A percentile compares a stretch with the other conserved stretches of the same genome.
phyloP scores from a whole-genome alignment of 1,139 yeast genomes.

The Yamadazyma triangularis region DNA sequence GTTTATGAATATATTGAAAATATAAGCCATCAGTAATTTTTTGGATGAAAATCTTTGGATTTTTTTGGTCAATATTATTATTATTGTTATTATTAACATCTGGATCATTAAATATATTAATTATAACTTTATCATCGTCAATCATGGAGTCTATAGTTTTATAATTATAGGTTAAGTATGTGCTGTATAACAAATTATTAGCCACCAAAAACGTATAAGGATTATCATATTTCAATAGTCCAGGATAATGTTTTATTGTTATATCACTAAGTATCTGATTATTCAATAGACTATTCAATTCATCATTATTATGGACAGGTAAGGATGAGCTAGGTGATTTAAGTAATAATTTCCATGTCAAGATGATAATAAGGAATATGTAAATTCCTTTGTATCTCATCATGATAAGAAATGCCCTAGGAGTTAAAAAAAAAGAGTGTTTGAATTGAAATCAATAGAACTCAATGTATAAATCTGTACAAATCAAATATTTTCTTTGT shows the following conservation, averaged over 20 bases:
- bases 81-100: neutral
- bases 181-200: neutral
- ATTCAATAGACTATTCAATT: neutral
- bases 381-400: too few relatives aligned
- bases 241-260: neutral
- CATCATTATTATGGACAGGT: neutral
- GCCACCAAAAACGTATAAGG: neutral
- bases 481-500: too few relatives aligned
- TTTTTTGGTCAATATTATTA: neutral
- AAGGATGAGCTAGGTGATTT: too few relatives aligned
- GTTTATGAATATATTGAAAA: constrained; percentile 1
- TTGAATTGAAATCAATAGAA: too few relatives aligned
- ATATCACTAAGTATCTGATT: neutral
- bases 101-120: neutral
- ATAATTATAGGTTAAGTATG: neutral
- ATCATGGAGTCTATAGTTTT: neutral
- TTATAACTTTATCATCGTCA: constrained; percentile 1
- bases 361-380: too few relatives aligned
- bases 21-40: constrained; percentile 4
- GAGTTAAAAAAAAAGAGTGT: too few relatives aligned
- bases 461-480: too few relatives aligned
- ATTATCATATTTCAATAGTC: too few relatives aligned
- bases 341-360: too few relatives aligned
- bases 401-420: too few relatives aligned
- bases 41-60: neutral